Evolutionary conservation across 1,284 basidiomycete genomes (phyloP), one percentile per base, ranked within the genome.

Genomic region (Ustilago nuda): DNA sequence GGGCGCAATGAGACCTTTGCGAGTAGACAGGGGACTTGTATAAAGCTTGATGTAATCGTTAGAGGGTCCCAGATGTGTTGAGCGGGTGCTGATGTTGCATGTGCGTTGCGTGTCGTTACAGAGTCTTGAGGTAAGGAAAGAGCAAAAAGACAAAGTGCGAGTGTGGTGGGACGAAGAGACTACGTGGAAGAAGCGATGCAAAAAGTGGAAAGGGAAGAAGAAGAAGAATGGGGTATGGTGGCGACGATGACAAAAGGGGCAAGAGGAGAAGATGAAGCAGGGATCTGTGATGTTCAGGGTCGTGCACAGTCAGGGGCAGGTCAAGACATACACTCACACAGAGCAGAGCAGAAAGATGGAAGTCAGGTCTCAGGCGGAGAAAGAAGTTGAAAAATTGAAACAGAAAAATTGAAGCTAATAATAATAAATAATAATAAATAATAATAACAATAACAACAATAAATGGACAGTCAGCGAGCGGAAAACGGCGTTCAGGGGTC

Each of bases 91-190:
- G 43, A n/a, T 8, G 17, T 33, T 50, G 37, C 36, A 17, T 39
- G 53, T 60, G 37, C 68, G 68, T 66, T 59, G 41, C 63, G 52
- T 48, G 50, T 55, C 56, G 63, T 66, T 66, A 54, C 39, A 51
- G 36, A n/a, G 41, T 37, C 39, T 53, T 67, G 35, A 53, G 3
- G 15, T 46, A 19, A 27, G 43, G 33, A 35, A 33, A 27, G 32
- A 32, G 9, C 15, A 13, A 41, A 48, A 17, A 11, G 27, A 9
- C 13, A 4, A 39, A 51, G 46, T 33, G 19, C 13, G 36, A 46
- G 39, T 36, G 50, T 13, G 62, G 41, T 32, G 53, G 35, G 32
- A 41, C 8, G 62, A 33, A 19, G 53, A 27, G 32, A 23, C 27
- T 43, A 56, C 2, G 41, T 17, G 32, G 12, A 35, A 13, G 54